Evolutionary conservation across 2,329 filamentous ascomycete genomes (phyloP), one percentile per base, ranked within the genome.

Genomic region (Zymoseptoria tritici): DNA sequence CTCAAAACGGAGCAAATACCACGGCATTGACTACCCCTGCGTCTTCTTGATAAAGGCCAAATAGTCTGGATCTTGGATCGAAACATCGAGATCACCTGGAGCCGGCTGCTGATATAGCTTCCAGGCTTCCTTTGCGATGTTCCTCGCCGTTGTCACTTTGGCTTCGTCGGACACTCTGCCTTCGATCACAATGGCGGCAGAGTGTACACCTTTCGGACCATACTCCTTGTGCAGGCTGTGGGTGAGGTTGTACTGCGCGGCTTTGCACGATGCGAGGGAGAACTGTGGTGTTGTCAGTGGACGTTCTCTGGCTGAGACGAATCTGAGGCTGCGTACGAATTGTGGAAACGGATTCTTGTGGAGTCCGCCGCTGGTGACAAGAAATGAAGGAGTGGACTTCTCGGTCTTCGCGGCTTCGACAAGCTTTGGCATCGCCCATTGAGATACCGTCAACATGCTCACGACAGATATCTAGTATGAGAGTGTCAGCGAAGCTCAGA

Each of bases 181-280:
- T 4, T 74, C 75, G 3, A 81, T 76, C 49, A 69, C 73, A 3
- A 83, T 68, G 13, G 81, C 64, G 0, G 75, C 79, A 20, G 78
- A 68, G 55, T 80, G 78, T 1, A 83, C 75, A 4, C 71, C 67
- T 6, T 74, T 74, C 50, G 72, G 66, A 2, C 58, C 57, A 56
- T 76, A 81, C 9, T 74, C 74, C 59, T 73, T 71, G 21, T 70
- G 64, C 59, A 82, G 68, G n/a, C 72, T 77, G 59, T 77, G 71
- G 8, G 79, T 71, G 64, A 82, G 67, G 60, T 78, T 82, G 29
- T 76, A 72, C 70, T 83, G 80, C 0, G 78, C 75, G 0, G 80
- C 77, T 64, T 83, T 83, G 52, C 73, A 73, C 11, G 81, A 66
- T 3, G 77, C 79, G 4, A 82, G 71, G 0, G 77, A 77, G 54